Base-by-base conservation (phyloP, 2,329 filamentous ascomycete species). In the Incumbomyces delicatus region DNA sequence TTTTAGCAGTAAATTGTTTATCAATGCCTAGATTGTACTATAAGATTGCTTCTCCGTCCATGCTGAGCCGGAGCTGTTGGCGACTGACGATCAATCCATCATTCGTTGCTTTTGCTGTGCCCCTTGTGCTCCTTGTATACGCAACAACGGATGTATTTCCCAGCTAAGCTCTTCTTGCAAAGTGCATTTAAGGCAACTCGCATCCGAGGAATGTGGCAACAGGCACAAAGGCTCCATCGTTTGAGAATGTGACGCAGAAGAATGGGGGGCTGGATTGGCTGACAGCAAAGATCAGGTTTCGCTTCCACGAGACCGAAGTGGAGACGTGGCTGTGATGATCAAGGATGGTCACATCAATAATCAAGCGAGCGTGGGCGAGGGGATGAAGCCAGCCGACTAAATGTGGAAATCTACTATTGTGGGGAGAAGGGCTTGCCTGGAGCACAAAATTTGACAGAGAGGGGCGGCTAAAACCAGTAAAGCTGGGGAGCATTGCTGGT, bases 161-260 rank as follows among this genome's bases (percentile, higher is more conserved):
- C 4, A 8, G 22, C 22, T 4, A 27, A 27, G 22, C 22, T 27
- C 5, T 27, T 27, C 22, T 27, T 27, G 8, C 22, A 27, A 27
- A 27, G 22, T 27, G 22, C 5, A 27, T 27, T 27, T 27, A 8
- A 27, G 22, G 22, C 22, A 27, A 27, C 22, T 27, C 22, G 22
- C 22, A 27, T 27, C 22, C 22, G 22, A 27, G 22, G 22, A 27
- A 27, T 27, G 22, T 27, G 22, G 22, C 22, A 8, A 27, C 22
- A 27, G 22, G 22, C 22, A 27, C 22, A 8, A 27, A 27, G 22
- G 22, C 4, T 27, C 3, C 33, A 45, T 38, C 14, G 22, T 31
- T 41, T 16, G 34, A 45, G 31, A 34, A 45, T 13, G 38, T 45
- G 42, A 45, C 42, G 42, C 29, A 30, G 31, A 34, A 45, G 20